Base-by-base conservation (phyloP, 331 rosid species). In the Malus hybrid region DNA sequence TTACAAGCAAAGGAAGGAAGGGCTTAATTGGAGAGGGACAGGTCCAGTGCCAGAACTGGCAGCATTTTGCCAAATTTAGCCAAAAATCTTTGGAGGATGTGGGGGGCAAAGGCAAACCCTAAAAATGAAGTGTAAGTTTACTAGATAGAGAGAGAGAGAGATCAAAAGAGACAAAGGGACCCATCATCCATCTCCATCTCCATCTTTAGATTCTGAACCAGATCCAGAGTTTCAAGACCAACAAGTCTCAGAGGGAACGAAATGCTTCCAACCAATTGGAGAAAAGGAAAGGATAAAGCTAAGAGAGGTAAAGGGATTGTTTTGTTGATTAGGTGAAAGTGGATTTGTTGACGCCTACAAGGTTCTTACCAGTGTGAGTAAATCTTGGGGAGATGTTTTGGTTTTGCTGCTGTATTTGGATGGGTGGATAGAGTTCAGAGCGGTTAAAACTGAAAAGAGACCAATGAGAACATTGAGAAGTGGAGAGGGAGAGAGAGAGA, bases 51-150 rank as follows among this genome's bases (percentile, higher is more conserved):
- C 56, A 67, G 39, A 81, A 39, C 60, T 71, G 86, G 78, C 82
- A 78, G 76, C 76, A 76, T 76, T 73, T 87, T 77, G 83, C 89
- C 82, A 85, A 86, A 85, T 87, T 85, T 80, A 75, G 89, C 44
- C 34, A 71, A 74, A 65, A 79, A 76, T 74, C 72, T 57, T 8
- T 24, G 5, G 14, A 16, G 57, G 8, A 18, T 52, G 57, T 15
- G 57, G 57, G 20, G 57, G 69, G 46, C 48, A 32, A 8, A 32
- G 44, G 50, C 70, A 74, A 75, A 82, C 82, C 70, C 78, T 81
- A 74, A 5, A 73, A 63, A 36, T 28, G 39, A 63, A 63, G 18
- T 63, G 39, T 4, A 28, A 15, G 19, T 2, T 63, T 63, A 3
- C 13, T 5, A 59, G 31, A 57, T 0, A 10, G 61, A 19, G 10